These are phyloP conservation scores for Microsporum audouinii DNA, from an alignment of 2,329 filamentous ascomycete species.

Conservation along the genomic window DNA sequence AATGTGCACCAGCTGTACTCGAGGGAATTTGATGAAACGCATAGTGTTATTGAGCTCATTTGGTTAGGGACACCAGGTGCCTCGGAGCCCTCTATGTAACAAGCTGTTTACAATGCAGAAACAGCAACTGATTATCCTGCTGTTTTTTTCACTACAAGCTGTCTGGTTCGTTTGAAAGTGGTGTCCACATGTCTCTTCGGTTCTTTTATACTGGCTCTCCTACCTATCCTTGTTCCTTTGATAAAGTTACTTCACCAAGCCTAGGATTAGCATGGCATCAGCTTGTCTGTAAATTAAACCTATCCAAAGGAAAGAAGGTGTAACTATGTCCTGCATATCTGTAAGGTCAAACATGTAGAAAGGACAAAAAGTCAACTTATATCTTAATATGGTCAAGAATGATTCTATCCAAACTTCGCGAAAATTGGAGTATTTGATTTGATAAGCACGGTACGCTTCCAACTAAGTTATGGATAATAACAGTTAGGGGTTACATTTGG, in stretches of 20 bases:
- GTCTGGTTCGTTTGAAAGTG: neutral
- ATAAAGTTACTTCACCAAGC: neutral
- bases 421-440: no score
- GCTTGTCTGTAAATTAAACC: no score
- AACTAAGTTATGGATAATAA: no score
- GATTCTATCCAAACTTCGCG: no score
- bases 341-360: no score
- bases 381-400: no score
- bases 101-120: neutral
- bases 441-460: no score
- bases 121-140: neutral
- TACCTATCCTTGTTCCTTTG: neutral
- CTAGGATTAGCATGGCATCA: neutral
- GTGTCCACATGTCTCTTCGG: neutral
- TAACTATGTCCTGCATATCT: no score
- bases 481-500: no score
- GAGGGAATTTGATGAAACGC: slow-evolving; percentile 30
- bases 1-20: slow-evolving; percentile 36
- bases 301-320: no score
- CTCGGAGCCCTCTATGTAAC: neutral
- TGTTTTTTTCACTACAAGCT: neutral
- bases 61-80: slow-evolving; percentile 23
- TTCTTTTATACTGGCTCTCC: neutral
- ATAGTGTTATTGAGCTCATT: slow-evolving; percentile 35
- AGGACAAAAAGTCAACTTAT: no score